Percentiles rank a stretch among this genome's conserved stretches.
These are phyloP conservation scores for Blastocystis sp. DNA, from an alignment of 352 stramenopile species.

Conservation along the genomic window DNA sequence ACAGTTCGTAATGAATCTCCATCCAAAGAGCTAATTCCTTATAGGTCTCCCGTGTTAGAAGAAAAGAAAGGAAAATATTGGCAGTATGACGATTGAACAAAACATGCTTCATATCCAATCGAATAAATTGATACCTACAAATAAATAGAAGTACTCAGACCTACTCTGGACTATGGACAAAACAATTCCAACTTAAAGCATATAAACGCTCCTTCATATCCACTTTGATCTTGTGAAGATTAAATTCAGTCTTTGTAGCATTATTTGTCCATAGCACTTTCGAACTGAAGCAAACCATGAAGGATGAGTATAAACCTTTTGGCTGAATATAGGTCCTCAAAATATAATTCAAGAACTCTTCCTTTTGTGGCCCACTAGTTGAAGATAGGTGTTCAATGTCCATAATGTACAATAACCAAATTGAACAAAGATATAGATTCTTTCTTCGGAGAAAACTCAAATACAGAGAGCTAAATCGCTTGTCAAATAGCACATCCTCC, in stretches of 20 bases:
- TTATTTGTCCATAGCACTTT: not conserved
- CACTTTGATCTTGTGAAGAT: slow-evolving; percentile 24
- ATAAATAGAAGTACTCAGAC: not conserved
- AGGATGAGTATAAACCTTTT: not conserved
- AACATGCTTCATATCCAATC: slow-evolving; percentile 39
- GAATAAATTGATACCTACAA: slow-evolving; percentile 35
- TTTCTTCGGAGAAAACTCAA: slow-evolving; percentile 23
- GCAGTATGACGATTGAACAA: slow-evolving; percentile 29
- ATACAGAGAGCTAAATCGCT: not conserved
- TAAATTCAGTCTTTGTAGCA: not conserved
- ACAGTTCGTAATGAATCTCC: slow-evolving; percentile 57
- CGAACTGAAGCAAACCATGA: not conserved
- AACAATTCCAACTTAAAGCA: not conserved
- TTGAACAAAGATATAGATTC: not conserved
- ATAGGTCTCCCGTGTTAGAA: slow-evolving; percentile 14
- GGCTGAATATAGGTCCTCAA: not conserved
- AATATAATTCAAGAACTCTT: not conserved
- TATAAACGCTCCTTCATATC: slow-evolving; percentile 3
- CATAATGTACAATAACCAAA: slow-evolving; percentile 39
- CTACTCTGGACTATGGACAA: slow-evolving; percentile 28
- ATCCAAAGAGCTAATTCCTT: slow-evolving; percentile 52
- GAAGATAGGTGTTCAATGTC: slow-evolving; percentile 5
- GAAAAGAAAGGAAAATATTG: slow-evolving; percentile 38
- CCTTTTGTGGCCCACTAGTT: not conserved
- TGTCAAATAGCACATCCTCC: slow-evolving; percentile 17